A percentile compares a stretch with the other conserved stretches of the same genome.
Conservation (phyloP, 352 stramenopile species). For the Globisporangium okanoganense region DNA sequence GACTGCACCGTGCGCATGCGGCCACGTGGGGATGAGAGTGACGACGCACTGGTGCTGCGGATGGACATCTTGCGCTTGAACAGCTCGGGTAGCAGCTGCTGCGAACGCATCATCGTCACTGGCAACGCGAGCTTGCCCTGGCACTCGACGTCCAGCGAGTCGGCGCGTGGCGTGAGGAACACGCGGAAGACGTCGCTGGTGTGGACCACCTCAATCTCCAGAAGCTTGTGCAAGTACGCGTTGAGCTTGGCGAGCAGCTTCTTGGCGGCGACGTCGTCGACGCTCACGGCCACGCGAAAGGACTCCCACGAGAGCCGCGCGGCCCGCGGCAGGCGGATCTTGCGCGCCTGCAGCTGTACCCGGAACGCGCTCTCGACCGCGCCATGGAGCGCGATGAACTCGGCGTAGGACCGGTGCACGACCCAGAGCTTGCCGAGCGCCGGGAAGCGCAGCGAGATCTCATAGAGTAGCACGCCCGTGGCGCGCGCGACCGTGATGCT, state of each 20-base stretch:
- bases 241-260: conserved; percentile 51
- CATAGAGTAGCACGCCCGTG: conserved; percentile 31
- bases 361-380: conserved; percentile 24
- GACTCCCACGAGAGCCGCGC: conserved; percentile 34
- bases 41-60: not conserved
- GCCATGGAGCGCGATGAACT: conserved; percentile 49
- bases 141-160: conserved; percentile 29
- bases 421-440: conserved; percentile 35
- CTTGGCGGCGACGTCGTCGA: conserved; percentile 22
- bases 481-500: conserved; percentile 16
- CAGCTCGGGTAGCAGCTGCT: conserved; percentile 2
- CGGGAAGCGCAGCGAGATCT: conserved; percentile 58
- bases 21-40: not conserved
- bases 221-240: conserved; percentile 52
- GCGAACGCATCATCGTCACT: not conserved
- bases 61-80: not conserved
- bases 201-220: conserved; percentile 52
- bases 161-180: conserved; percentile 42
- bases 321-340: conserved; percentile 39
- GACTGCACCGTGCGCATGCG: conserved; percentile 19
- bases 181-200: conserved; percentile 31
- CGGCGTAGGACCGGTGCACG: conserved; percentile 40
- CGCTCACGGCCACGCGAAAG: conserved; percentile 16
- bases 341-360: conserved; percentile 28
- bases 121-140: not conserved